Evolutionary conservation across 257 asterid genomes (phyloP).

Genomic region (Nicotiana paniculata): DNA sequence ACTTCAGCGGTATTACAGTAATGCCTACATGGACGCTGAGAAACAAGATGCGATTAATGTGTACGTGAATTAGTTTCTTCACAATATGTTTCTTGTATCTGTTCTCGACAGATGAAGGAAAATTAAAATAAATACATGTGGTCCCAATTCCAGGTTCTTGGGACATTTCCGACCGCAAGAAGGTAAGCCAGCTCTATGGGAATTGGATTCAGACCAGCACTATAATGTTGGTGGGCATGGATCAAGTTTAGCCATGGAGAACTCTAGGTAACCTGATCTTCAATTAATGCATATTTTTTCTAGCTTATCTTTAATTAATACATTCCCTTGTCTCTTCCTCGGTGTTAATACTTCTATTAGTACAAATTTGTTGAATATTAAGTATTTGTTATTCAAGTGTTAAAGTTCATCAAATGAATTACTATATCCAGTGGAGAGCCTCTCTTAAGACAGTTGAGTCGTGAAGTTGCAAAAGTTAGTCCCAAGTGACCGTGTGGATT

Average conservation of each 20-base stretch:
- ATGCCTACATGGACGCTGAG: conserved; percentile 87
- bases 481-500: not conserved
- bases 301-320: conserved; percentile 12
- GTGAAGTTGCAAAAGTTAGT: not conserved
- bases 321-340: not conserved
- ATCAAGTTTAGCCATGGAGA: conserved; percentile 42
- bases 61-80: conserved; percentile 37
- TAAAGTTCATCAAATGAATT: not conserved
- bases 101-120: not conserved
- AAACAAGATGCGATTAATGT: conserved; percentile 90
- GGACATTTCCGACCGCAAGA: conserved; percentile 92
- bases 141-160: conserved; percentile 52
- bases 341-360: not conserved
- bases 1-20: conserved; percentile 78
- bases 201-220: conserved; percentile 81
- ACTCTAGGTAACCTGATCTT: conserved; percentile 41
- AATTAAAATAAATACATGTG: not conserved
- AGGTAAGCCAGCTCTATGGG: conserved; percentile 88
- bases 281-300: conserved; percentile 4
- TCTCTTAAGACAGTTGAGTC: not conserved
- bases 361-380: not conserved
- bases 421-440: not conserved
- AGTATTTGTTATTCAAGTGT: not conserved
- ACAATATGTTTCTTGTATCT: not conserved
- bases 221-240: conserved; percentile 53